phyloP scores from a whole-genome alignment of 805 yeast genomes.

The Yamadazyma laniorum region DNA sequence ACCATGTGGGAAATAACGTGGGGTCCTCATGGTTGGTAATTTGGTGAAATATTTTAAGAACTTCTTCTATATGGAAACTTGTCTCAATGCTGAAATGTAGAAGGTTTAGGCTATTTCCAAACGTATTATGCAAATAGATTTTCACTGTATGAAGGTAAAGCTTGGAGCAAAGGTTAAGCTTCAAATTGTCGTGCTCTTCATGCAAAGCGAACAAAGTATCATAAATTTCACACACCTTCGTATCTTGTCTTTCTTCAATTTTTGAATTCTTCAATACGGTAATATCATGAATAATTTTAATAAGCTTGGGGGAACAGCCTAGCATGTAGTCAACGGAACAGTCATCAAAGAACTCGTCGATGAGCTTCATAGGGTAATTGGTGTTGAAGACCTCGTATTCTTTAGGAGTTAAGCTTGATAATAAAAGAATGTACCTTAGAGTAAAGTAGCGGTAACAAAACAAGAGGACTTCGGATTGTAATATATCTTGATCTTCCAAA shows the following conservation, averaged over 20 bases:
- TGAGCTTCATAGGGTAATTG: conserved; percentile 22
- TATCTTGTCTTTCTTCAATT: conserved; percentile 5
- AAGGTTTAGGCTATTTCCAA: not conserved
- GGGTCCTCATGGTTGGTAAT: not conserved
- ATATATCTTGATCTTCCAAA: conserved; percentile 16
- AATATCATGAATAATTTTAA: conserved; percentile 20
- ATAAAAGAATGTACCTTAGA: conserved; percentile 24
- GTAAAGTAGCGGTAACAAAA: conserved; percentile 31
- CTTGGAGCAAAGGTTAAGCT: conserved; percentile 17
- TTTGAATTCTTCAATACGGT: conserved; percentile 16
- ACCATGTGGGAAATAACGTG: conserved; percentile 28
- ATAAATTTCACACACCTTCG: not conserved
- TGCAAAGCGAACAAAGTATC: not conserved
- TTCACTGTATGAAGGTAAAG: conserved; percentile 18
- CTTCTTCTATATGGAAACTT: not conserved
- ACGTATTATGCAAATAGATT: conserved; percentile 9
- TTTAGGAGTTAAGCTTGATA: conserved; percentile 20
- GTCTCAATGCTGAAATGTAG: not conserved
- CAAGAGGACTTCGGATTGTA: conserved; percentile 19
- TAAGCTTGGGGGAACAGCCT: conserved; percentile 31
- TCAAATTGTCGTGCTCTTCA: conserved; percentile 5
- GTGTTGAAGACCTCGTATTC: conserved; percentile 15
- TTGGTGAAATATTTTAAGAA: not conserved
- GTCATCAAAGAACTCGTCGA: conserved; percentile 21
- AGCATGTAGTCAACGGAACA: conserved; percentile 27